Base-by-base conservation (phyloP, 139 green algal genomes). In the Chlorella sp. region DNA sequence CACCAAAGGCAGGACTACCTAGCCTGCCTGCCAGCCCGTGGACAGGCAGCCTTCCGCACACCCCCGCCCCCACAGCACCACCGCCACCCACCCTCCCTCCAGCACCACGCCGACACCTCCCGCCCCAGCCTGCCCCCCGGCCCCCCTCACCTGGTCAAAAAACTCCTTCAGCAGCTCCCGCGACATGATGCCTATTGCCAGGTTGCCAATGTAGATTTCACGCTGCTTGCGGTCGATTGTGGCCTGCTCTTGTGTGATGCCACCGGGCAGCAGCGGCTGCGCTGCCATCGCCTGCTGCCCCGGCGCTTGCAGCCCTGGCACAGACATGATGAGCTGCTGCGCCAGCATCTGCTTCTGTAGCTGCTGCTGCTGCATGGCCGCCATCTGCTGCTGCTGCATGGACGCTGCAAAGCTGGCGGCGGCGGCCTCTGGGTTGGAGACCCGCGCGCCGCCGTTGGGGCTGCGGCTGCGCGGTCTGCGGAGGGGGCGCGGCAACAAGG, bases 181-280 rank as follows among this genome's bases (percentile, higher is more conserved):
- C 0, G 85, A 96, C 22, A 97, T 94, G 11, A 95, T 86, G 18
- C 96, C 96, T 36, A 98, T 96, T 26, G 95, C 95, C 66, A 98
- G 91, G 94, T 99, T 99, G 87, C 97, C 97, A 0, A 98, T 95
- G 86, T 98, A 98, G 57, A 98, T 94, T 83, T 98, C 96, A 1
- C 96, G 92, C 87, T 96, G 92, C 91, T 97, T 97, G 91, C 93
- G 95, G 80, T 92, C 91, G 2, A 89, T 80, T 24, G 81, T 90
- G 66, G 57, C 64, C n/a, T 28, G 64, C 81, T 90, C 57, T 81
- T 81, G 75, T 22, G 34, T 81, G 75, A 32, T 30, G 61, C n/a
- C 57, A 48, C 88, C 78, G 0, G n/a, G 32, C 78, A 26, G 30
- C 30, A 60, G 36, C 36, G 61, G 22, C 37, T 78, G 60, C 18